Evolutionary conservation across 2,329 filamentous ascomycete genomes (phyloP).

Genomic region (Diaporthe citrichinensis): DNA sequence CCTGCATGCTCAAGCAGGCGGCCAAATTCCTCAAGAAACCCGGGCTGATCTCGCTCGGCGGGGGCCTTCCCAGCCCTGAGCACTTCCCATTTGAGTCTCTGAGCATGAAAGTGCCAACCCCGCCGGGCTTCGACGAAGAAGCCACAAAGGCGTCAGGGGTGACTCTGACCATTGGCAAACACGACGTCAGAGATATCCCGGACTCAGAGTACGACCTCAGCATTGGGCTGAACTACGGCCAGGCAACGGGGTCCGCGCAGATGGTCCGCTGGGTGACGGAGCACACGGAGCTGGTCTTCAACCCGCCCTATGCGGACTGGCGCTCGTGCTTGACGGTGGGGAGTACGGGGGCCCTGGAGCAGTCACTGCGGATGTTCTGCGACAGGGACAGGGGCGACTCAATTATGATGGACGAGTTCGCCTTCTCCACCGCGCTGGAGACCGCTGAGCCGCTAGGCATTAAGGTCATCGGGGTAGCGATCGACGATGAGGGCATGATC

Average conservation of each 20-base stretch:
- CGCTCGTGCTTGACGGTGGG: slow-evolving; percentile 85
- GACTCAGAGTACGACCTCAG: slow-evolving; percentile 77
- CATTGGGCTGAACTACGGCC: slow-evolving; percentile 93
- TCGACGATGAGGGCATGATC: slow-evolving; percentile 68
- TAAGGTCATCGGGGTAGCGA: slow-evolving; percentile 62
- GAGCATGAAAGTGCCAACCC: slow-evolving; percentile 78
- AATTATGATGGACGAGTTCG: slow-evolving; percentile 90
- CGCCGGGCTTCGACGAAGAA: slow-evolving; percentile 79
- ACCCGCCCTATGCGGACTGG: slow-evolving; percentile 93
- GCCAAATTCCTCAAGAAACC: slow-evolving; percentile 84
- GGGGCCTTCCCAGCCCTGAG: slow-evolving; percentile 88
- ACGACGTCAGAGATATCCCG: slow-evolving; percentile 75
- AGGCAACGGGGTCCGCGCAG: slow-evolving; percentile 87
- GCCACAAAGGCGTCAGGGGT: slow-evolving; percentile 74
- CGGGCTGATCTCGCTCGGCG: slow-evolving; percentile 91
- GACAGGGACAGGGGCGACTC: slow-evolving; percentile 78
- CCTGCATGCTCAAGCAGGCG: slow-evolving; percentile 85
- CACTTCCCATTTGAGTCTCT: slow-evolving; percentile 94
- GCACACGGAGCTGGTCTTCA: slow-evolving; percentile 92
- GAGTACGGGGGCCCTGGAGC: slow-evolving; percentile 88
- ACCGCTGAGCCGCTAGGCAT: slow-evolving; percentile 69
- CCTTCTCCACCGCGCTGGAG: slow-evolving; percentile 81
- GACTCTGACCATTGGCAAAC: slow-evolving; percentile 80
- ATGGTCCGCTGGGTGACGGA: slow-evolving; percentile 92
- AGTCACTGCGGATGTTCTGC: slow-evolving; percentile 85